Conservation (phyloP, 805 yeast genomes). For the Starmerella gropengiesseri region DNA sequence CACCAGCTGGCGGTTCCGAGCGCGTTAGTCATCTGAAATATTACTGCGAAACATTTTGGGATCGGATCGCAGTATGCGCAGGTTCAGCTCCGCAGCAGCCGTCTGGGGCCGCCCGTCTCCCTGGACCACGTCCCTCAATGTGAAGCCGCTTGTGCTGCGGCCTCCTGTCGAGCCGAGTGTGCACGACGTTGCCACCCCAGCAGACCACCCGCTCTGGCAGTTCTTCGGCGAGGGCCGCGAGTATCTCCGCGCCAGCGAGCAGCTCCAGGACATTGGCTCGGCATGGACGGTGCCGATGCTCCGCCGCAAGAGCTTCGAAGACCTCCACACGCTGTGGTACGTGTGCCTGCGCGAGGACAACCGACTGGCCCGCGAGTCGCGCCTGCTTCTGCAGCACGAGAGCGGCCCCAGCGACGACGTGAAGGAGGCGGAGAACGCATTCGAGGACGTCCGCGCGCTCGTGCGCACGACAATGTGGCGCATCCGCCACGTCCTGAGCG, state of each 20-base stretch:
- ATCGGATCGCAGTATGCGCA: conserved; percentile 14
- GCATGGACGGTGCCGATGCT: conserved; percentile 83
- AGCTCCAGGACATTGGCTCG: conserved; percentile 39
- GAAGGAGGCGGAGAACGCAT: conserved; percentile 19
- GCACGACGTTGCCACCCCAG: conserved; percentile 57
- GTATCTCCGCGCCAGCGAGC: conserved; percentile 49
- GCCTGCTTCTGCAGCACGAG: conserved; percentile 38
- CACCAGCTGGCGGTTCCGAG: no score
- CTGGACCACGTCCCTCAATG: conserved; percentile 27
- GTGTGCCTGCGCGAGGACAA: conserved; percentile 75
- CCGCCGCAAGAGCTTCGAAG: conserved; percentile 83
- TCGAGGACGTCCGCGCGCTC: conserved; percentile 32
- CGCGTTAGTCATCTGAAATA: conserved; percentile 3
- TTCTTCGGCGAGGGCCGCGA: conserved; percentile 57
- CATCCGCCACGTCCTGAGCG: conserved; percentile 77
- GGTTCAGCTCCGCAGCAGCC: conserved; percentile 14
- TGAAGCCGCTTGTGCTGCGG: conserved; percentile 47
- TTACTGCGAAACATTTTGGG: no score
- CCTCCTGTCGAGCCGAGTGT: conserved; percentile 80
- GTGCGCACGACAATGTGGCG: conserved; percentile 60
- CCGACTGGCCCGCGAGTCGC: conserved; percentile 60
- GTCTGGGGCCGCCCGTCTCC: not conserved
- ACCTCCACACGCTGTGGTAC: conserved; percentile 86
- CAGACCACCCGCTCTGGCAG: conserved; percentile 91
- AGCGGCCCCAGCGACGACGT: conserved; percentile 23